Percentiles rank a stretch among this genome's conserved stretches.
Conservation (phyloP, 345 rosid genomes). For the Fremontodendron californicum region DNA sequence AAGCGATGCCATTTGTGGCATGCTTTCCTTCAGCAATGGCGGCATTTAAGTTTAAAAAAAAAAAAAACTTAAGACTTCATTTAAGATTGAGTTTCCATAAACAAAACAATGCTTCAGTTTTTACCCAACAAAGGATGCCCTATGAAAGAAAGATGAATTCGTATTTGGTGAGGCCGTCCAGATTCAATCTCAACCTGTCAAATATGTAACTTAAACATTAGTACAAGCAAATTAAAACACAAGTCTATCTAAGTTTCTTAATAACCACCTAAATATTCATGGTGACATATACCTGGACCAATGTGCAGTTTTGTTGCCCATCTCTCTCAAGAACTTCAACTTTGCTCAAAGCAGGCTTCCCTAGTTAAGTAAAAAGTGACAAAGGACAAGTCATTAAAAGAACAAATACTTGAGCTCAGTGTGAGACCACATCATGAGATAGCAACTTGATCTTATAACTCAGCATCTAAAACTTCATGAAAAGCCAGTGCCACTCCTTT, state of each 20-base stretch:
- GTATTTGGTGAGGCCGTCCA: slow-evolving; percentile 89
- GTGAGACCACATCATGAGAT: neutral
- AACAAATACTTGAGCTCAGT: neutral
- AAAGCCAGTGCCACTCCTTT: neutral
- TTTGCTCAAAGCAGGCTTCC: slow-evolving; percentile 74
- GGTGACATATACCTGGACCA: slow-evolving; percentile 52
- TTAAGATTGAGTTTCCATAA: neutral
- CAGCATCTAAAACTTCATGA: neutral
- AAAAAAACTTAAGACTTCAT: neutral
- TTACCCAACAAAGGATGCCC: slow-evolving; percentile 88
- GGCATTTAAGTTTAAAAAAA: neutral
- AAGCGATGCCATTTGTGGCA: neutral
- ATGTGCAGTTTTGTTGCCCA: slow-evolving; percentile 36
- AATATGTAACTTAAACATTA: neutral
- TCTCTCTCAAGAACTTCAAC: slow-evolving; percentile 72
- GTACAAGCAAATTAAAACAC: neutral
- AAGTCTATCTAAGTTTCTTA: neutral
- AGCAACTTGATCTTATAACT: neutral
- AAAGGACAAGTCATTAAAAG: neutral
- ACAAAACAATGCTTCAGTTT: slow-evolving; percentile 5
- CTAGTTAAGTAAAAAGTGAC: slow-evolving; percentile 28
- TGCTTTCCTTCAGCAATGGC: neutral
- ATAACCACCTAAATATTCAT: neutral
- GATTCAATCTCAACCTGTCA: slow-evolving; percentile 82
- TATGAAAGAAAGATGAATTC: slow-evolving; percentile 80